Evolutionary conservation across 176 grass and related monocot genomes (phyloP).

Genomic region (Eremochloa ophiuroides): DNA sequence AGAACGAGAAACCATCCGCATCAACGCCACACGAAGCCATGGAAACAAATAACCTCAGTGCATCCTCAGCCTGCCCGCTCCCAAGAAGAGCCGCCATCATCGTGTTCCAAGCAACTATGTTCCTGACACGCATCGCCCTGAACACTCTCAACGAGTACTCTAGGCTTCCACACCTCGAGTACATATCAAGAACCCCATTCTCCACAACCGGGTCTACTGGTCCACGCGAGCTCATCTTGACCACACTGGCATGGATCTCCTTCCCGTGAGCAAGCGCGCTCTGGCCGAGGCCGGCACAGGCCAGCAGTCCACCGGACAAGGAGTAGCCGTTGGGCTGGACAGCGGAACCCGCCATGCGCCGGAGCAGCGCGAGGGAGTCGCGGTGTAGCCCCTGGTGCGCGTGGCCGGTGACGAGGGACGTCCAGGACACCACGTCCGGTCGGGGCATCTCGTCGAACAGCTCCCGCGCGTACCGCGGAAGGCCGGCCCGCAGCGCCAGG

Average conservation of each 20-base stretch:
- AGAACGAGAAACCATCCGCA: constrained; percentile 44
- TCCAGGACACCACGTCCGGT: constrained; percentile 57
- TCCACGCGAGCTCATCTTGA: constrained; percentile 22
- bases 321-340: constrained; percentile 43
- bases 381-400: constrained; percentile 28
- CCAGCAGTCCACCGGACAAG: constrained; percentile 37
- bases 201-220: constrained; percentile 34
- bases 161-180: constrained; percentile 27
- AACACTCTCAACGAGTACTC: constrained; percentile 31
- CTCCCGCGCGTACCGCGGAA: constrained; percentile 9
- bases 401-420: constrained; percentile 54
- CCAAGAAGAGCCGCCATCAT: constrained; percentile 50
- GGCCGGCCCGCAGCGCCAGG: constrained; percentile 22
- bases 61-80: constrained; percentile 42
- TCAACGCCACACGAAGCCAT: constrained; percentile 30
- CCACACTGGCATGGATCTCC: constrained; percentile 48
- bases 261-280: constrained; percentile 27
- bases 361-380: constrained; percentile 13
- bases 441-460: constrained; percentile 56
- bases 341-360: constrained; percentile 15
- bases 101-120: constrained; percentile 47
- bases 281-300: constrained; percentile 24
- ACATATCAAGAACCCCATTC: constrained; percentile 62
- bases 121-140: constrained; percentile 27
- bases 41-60: constrained; percentile 27